These are phyloP conservation scores for Tricholoma sp. DNA, from an alignment of 768 basidiomycete genomes.

Conservation along the genomic window DNA sequence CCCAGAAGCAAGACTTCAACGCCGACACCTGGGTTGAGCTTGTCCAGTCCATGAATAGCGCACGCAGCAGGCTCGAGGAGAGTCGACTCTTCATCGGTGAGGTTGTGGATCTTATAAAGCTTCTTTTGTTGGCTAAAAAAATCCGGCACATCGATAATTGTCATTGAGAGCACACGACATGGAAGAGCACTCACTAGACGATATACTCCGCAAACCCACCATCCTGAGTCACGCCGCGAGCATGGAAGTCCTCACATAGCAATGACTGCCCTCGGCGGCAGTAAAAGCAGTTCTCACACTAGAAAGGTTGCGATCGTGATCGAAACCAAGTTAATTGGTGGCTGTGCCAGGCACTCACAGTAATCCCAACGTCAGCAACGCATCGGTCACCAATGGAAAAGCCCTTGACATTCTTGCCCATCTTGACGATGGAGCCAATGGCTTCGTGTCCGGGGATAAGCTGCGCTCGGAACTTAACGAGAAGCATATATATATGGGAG, in stretches of 20 bases:
- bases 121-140: conserved; percentile 48
- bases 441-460: conserved; percentile 74
- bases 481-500: background rate
- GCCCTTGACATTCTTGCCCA: conserved; percentile 76
- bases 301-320: conserved; percentile 7
- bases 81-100: conserved; percentile 83
- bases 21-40: conserved; percentile 76
- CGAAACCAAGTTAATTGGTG: conserved; percentile 3
- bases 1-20: conserved; percentile 81
- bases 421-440: conserved; percentile 65
- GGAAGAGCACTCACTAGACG: conserved; percentile 53
- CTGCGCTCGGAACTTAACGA: conserved; percentile 21
- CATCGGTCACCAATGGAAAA: conserved; percentile 77
- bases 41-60: conserved; percentile 89
- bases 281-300: conserved; percentile 86
- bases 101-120: conserved; percentile 82
- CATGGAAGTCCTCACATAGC: conserved; percentile 80
- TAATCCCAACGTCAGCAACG: conserved; percentile 75
- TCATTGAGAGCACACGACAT: background rate
- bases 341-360: conserved; percentile 33
- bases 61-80: conserved; percentile 89
- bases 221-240: conserved; percentile 72
- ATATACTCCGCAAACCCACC: conserved; percentile 92
- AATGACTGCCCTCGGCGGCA: conserved; percentile 81
- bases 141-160: background rate